Percentiles rank a stretch among this genome's conserved stretches.
These are phyloP conservation scores for Hippophae gyantsensis DNA, from an alignment of 306 rosid genomes.

Conservation along the genomic window DNA sequence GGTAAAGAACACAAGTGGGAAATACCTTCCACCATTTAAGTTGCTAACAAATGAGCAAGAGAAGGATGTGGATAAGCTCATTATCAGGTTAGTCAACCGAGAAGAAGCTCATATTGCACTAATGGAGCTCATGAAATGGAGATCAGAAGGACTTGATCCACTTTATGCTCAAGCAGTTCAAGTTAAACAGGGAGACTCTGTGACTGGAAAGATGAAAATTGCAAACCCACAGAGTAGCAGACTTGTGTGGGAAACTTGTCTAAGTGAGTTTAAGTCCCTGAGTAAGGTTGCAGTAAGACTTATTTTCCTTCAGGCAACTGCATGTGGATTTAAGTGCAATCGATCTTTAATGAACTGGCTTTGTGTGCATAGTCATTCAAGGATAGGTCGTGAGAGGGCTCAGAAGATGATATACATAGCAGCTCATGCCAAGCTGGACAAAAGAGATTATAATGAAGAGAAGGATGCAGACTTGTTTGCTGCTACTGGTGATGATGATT, in stretches of 20 bases:
- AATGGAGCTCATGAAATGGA: constrained; percentile 98
- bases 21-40: constrained; percentile 93
- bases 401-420: constrained; percentile 91
- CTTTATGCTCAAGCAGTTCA: constrained; percentile 98
- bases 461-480: constrained; percentile 78
- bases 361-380: constrained; percentile 56
- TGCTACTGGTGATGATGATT: constrained; percentile 59
- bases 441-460: constrained; percentile 66
- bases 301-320: constrained; percentile 81
- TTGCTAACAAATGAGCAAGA: constrained; percentile 77
- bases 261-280: constrained; percentile 67
- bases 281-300: constrained; percentile 91
- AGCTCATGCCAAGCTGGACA: constrained; percentile 90
- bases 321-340: constrained; percentile 69
- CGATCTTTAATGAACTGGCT: constrained; percentile 81
- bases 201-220: constrained; percentile 84
- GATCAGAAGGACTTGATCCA: constrained; percentile 92
- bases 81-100: constrained; percentile 61
- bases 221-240: constrained; percentile 84
- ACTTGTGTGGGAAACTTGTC: constrained; percentile 97
- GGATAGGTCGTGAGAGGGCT: constrained; percentile 64
- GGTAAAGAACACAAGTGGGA: constrained; percentile 71
- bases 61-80: constrained; percentile 84
- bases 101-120: constrained; percentile 94
- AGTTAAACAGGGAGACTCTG: constrained; percentile 75